Evolutionary conservation across 2,329 filamentous ascomycete genomes (phyloP).

Genomic region (Botryotinia convoluta): DNA sequence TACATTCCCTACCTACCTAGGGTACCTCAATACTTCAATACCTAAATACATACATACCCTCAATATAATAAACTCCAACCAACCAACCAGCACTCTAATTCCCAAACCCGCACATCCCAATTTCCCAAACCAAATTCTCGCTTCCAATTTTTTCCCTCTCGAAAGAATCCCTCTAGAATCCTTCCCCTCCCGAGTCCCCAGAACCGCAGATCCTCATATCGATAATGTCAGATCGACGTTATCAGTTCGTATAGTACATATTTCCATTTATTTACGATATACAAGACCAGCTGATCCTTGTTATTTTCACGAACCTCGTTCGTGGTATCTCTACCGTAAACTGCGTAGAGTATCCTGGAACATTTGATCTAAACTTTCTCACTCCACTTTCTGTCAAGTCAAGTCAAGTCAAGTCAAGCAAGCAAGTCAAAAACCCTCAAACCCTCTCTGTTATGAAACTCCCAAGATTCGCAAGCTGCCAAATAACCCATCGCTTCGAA

Average conservation of each 20-base stretch:
- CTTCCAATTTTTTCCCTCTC: not conserved
- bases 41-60: no score
- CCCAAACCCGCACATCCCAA: not conserved
- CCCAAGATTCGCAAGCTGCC: not conserved
- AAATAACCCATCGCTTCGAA: not conserved
- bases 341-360: not conserved
- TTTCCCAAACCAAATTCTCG: not conserved
- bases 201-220: constrained; percentile 2
- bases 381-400: not conserved
- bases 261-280: no score
- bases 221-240: not conserved
- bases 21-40: no score
- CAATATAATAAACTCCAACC: no score
- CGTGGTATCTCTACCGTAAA: not conserved
- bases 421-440: not conserved
- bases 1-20: no score
- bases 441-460: not conserved
- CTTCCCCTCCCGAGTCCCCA: constrained; percentile 1
- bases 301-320: not conserved
- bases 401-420: not conserved
- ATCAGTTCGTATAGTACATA: not conserved
- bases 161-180: not conserved
- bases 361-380: not conserved
- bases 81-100: not conserved
- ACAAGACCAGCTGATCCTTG: not conserved